Percentiles rank a stretch among this genome's conserved stretches.
These are phyloP conservation scores for Dactylellina cionopaga DNA, from an alignment of 2,329 filamentous ascomycete genomes.

Conservation along the genomic window DNA sequence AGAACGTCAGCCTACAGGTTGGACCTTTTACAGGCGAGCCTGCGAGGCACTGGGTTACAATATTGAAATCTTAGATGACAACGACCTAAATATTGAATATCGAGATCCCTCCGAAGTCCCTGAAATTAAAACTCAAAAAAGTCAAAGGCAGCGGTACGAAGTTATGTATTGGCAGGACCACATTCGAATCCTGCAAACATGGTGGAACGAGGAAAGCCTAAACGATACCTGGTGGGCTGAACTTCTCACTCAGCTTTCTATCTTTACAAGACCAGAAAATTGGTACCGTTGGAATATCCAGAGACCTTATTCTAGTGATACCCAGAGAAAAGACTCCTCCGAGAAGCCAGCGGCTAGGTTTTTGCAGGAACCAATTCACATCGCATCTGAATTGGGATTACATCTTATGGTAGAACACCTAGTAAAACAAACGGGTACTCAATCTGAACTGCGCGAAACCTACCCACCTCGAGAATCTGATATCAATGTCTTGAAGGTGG, in stretches of 20 bases:
- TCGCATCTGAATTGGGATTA: slow-evolving; percentile 10
- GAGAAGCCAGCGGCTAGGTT: not conserved
- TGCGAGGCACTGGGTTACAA: not conserved
- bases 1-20: not conserved
- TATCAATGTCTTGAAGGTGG: slow-evolving; percentile 1
- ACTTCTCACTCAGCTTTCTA: slow-evolving; percentile 22
- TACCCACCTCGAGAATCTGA: not conserved
- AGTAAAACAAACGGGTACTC: not conserved
- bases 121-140: not conserved
- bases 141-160: slow-evolving; percentile 21
- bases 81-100: not conserved
- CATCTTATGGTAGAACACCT: slow-evolving; percentile 23
- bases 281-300: slow-evolving; percentile 34
- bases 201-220: slow-evolving; percentile 29
- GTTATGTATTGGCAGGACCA: slow-evolving; percentile 38
- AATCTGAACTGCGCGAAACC: not conserved
- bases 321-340: not conserved
- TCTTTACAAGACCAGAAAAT: slow-evolving; percentile 34
- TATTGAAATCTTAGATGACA: not conserved
- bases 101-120: no score
- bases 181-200: slow-evolving; percentile 25
- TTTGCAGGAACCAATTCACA: slow-evolving; percentile 19
- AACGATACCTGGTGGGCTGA: slow-evolving; percentile 44
- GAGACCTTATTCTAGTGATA: not conserved
- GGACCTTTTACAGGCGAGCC: not conserved